Evolutionary conservation across 139 green algal genomes (phyloP).

Genomic region (Desmodesmus armatus): DNA sequence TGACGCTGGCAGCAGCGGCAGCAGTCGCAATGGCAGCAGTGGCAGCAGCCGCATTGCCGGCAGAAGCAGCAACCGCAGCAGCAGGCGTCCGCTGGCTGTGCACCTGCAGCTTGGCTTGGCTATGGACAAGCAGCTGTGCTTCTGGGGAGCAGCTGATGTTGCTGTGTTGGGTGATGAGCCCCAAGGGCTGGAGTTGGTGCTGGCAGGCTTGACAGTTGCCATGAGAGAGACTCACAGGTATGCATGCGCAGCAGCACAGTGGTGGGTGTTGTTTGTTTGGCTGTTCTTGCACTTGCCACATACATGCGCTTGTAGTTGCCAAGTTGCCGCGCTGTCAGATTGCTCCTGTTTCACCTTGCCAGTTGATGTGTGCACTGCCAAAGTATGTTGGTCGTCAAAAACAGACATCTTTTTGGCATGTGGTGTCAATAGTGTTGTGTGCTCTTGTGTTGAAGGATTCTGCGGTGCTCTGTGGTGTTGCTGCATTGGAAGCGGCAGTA

Average conservation of each 20-base stretch:
- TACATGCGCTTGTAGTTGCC: too few species aligned
- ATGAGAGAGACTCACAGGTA: constrained; percentile 27
- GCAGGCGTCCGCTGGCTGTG: not conserved
- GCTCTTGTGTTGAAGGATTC: too few species aligned
- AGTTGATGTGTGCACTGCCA: too few species aligned
- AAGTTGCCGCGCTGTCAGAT: too few species aligned
- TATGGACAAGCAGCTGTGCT: constrained; percentile 34
- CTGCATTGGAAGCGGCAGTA: not conserved
- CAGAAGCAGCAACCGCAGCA: not conserved
- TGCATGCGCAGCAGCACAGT: too few species aligned
- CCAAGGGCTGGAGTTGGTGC: not conserved
- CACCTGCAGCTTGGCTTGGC: not conserved
- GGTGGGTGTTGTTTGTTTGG: too few species aligned
- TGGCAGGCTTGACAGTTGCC: not conserved
- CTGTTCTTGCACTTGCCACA: too few species aligned
- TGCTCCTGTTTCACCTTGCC: too few species aligned
- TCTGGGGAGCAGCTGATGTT: constrained; percentile 12
- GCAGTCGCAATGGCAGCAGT: not conserved
- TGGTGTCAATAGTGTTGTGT: too few species aligned
- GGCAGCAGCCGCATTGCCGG: not conserved
- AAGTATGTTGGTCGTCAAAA: too few species aligned
- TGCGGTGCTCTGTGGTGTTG: not conserved
- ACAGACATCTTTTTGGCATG: too few species aligned
- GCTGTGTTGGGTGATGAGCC: not conserved
- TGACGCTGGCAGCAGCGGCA: not conserved